These are phyloP conservation scores for Coffea canephora DNA, from an alignment of 257 asterid genomes.

Conservation along the genomic window DNA sequence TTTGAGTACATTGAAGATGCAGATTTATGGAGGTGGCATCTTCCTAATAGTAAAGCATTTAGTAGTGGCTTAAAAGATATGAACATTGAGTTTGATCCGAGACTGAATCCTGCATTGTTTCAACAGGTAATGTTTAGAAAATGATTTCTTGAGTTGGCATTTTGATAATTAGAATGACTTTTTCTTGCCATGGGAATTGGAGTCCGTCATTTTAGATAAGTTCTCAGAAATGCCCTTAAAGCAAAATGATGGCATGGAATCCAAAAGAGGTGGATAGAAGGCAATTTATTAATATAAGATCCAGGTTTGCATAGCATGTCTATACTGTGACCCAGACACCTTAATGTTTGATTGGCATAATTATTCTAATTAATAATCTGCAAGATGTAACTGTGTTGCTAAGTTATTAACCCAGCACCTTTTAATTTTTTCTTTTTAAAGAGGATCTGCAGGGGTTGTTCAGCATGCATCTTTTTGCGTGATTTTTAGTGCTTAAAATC, in stretches of 20 bases:
- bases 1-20: slow-evolving; percentile 87
- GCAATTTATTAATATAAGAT: too few species aligned
- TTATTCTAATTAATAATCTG: not conserved
- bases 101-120: slow-evolving; percentile 66
- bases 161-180: too few species aligned
- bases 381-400: not conserved
- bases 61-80: slow-evolving; percentile 84
- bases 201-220: not conserved
- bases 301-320: not conserved
- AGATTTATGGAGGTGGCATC: slow-evolving; percentile 90
- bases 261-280: not conserved
- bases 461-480: too few species aligned
- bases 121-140: slow-evolving; percentile 54
- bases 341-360: not conserved
- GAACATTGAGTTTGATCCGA: slow-evolving; percentile 65
- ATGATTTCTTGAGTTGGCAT: too few species aligned
- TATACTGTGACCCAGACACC: not conserved
- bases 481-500: not conserved
- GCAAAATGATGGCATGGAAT: not conserved
- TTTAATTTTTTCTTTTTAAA: too few species aligned
- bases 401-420: not conserved
- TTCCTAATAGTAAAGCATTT: slow-evolving; percentile 80
- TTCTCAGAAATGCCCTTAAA: not conserved
- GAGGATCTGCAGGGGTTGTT: too few species aligned
- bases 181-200: not conserved